Evolutionary conservation across 495 filamentous ascomycete genomes (phyloP).

Genomic region (Talaromyces trachyspermus): DNA sequence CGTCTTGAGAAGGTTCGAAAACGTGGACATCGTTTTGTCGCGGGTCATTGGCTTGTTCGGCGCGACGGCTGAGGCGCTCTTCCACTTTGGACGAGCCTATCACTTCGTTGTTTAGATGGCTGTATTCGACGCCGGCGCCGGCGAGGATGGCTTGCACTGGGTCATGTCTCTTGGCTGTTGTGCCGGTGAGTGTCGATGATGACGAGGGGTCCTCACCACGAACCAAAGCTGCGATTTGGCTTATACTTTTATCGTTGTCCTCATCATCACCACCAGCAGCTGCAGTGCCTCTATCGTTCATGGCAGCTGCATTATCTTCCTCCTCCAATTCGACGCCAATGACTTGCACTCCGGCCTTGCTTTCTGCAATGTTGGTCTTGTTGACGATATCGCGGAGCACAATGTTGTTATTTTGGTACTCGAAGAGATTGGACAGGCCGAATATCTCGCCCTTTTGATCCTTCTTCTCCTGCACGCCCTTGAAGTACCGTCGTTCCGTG

Average conservation of each 20-base stretch:
- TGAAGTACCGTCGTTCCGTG: constrained; percentile 89
- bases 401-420: constrained; percentile 69
- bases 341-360: constrained; percentile 74
- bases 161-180: constrained; percentile 49
- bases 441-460: constrained; percentile 90
- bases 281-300: constrained; percentile 15
- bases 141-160: constrained; percentile 85
- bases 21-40: constrained; percentile 42
- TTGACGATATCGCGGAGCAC: constrained; percentile 90
- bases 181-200: constrained; percentile 13
- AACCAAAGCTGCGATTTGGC: constrained; percentile 66
- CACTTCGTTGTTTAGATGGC: constrained; percentile 93
- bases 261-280: constrained; percentile 16
- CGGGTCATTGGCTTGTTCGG: constrained; percentile 53
- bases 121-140: constrained; percentile 86
- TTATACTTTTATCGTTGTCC: constrained; percentile 61
- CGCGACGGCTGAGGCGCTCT: constrained; percentile 66
- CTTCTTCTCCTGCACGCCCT: constrained; percentile 79
- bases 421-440: constrained; percentile 80
- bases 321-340: constrained; percentile 62
- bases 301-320: constrained; percentile 41
- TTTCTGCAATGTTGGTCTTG: constrained; percentile 95
- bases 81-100: constrained; percentile 84
- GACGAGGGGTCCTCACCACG: constrained; percentile 37
- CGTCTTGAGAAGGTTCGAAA: constrained; percentile 35